Base-by-base conservation (phyloP, 2,329 filamentous ascomycete species). In the Apiospora pterosperma region DNA sequence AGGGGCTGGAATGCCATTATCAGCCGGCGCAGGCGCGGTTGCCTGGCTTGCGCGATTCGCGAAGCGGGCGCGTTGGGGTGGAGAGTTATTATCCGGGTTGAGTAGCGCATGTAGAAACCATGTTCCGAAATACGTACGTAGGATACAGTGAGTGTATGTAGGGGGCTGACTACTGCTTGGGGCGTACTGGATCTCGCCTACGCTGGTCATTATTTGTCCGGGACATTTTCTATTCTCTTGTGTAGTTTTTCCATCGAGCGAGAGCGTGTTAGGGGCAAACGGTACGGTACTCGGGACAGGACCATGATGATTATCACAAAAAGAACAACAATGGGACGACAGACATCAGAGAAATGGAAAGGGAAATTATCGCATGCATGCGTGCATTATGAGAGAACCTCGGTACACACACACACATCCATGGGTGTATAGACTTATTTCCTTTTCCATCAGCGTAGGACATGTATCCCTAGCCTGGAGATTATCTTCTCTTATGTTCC, bases 1-100 rank as follows among this genome's bases (percentile, higher is more conserved):
- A 87, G 85, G 69, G 91, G 91, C 2, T 89, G 89, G 82, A 90
- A 93, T 73, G 91, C 91, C 25, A 74, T 94, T 21, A 82, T 94
- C 67, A 91, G 89, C 66, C 82, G 90, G 62, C 81, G 84, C 42
- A 85, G 87, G 68, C 82, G 90, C 66, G 90, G 89, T 0, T 95
- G 92, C 73, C 76, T 94, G 39, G 85, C 86, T 4, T 95, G 92
- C 76, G 90, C 90, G 44, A 86, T 95, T 52, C 84, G 92, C 21
- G 91, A 95, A 78, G 91, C 90, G 0, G 87, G 88, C 5, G 91
- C 89, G 3, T 74, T 93, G 65, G 88, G 87, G 2, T 88, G 92
- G 81, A 86, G 85, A 69, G 84, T 92, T 31, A 83, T 92, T n/a
- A 84, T 89, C 34, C 79, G 86, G 62, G 83, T 88, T 28, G 84